Percentiles rank a stretch among this genome's conserved stretches.
These are phyloP conservation scores for Pichia insulana DNA, from an alignment of 805 yeast species.

Conservation along the genomic window DNA sequence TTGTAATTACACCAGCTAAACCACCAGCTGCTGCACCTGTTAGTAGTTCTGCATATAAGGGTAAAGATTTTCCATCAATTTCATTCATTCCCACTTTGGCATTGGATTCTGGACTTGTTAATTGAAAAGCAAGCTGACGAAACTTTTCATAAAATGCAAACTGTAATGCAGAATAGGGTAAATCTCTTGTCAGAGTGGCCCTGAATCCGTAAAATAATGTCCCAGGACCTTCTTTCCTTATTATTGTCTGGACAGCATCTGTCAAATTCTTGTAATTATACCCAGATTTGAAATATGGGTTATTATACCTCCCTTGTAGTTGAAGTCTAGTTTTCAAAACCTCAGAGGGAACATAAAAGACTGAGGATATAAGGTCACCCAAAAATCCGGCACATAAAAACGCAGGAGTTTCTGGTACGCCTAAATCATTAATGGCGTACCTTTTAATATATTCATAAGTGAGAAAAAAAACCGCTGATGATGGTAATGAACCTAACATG, in stretches of 20 bases:
- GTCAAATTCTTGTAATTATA: slow-evolving; percentile 74
- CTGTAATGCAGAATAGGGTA: slow-evolving; percentile 94
- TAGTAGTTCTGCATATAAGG: slow-evolving; percentile 53
- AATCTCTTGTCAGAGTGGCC: slow-evolving; percentile 85
- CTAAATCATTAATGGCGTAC: slow-evolving; percentile 49
- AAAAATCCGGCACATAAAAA: slow-evolving; percentile 80
- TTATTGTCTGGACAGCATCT: slow-evolving; percentile 62
- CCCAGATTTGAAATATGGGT: slow-evolving; percentile 69
- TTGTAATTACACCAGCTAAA: slow-evolving; percentile 77
- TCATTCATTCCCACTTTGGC: not conserved
- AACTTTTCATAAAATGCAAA: slow-evolving; percentile 90
- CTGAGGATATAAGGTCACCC: slow-evolving; percentile 87
- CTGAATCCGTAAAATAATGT: slow-evolving; percentile 87
- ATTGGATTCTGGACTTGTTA: slow-evolving; percentile 11
- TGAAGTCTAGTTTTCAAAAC: slow-evolving; percentile 90
- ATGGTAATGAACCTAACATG: slow-evolving; percentile 84
- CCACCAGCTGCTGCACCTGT: slow-evolving; percentile 98
- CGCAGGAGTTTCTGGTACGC: slow-evolving; percentile 67
- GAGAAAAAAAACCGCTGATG: slow-evolving; percentile 89
- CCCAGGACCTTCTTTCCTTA: slow-evolving; percentile 58
- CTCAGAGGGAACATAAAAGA: slow-evolving; percentile 91
- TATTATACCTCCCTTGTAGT: slow-evolving; percentile 81
- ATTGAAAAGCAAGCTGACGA: slow-evolving; percentile 47
- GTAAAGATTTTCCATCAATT: slow-evolving; percentile 24
- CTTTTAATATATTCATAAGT: slow-evolving; percentile 82